Percentiles rank a stretch among this genome's conserved stretches.
phyloP scores from a whole-genome alignment of 129 eudicot genomes.

The Pseudognaphalium luteoalbum region DNA sequence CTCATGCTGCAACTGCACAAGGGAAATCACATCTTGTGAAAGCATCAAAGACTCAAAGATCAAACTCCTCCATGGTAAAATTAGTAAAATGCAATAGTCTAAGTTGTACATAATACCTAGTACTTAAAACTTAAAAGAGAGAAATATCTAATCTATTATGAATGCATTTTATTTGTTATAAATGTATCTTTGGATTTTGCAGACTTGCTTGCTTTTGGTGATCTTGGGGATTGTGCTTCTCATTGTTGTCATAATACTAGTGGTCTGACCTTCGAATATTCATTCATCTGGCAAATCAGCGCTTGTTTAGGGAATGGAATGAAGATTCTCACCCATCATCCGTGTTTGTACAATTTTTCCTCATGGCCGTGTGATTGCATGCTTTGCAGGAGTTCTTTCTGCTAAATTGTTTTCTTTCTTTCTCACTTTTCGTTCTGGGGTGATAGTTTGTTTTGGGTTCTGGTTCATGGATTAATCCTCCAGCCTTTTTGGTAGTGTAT shows the following conservation, averaged over 20 bases:
- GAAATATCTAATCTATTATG: slow-evolving; percentile 1
- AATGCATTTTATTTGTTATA: not conserved
- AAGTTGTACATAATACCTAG: not conserved
- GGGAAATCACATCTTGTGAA: slow-evolving; percentile 80
- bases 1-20: slow-evolving; percentile 90
- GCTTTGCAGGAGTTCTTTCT: slow-evolving; percentile 30
- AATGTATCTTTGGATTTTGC: slow-evolving; percentile 26
- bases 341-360: slow-evolving; percentile 22
- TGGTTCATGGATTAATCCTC: slow-evolving; percentile 15
- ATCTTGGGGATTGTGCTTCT: slow-evolving; percentile 86
- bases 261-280: slow-evolving; percentile 39
- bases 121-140: not conserved
- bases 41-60: slow-evolving; percentile 81
- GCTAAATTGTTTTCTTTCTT: slow-evolving; percentile 8
- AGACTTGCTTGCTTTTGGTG: slow-evolving; percentile 93
- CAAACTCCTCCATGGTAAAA: slow-evolving; percentile 88
- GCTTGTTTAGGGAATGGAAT: slow-evolving; percentile 8
- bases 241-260: slow-evolving; percentile 71
- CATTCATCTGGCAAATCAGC: slow-evolving; percentile 12
- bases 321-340: slow-evolving; percentile 14
- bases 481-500: slow-evolving; percentile 34
- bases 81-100: not conserved
- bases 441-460: slow-evolving; percentile 16
- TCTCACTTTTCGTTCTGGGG: not conserved
- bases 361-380: slow-evolving; percentile 23